Evolutionary conservation across 2,329 filamentous ascomycete genomes (phyloP), one percentile per base, ranked within the genome.

Genomic region (Beauveria caledonica): DNA sequence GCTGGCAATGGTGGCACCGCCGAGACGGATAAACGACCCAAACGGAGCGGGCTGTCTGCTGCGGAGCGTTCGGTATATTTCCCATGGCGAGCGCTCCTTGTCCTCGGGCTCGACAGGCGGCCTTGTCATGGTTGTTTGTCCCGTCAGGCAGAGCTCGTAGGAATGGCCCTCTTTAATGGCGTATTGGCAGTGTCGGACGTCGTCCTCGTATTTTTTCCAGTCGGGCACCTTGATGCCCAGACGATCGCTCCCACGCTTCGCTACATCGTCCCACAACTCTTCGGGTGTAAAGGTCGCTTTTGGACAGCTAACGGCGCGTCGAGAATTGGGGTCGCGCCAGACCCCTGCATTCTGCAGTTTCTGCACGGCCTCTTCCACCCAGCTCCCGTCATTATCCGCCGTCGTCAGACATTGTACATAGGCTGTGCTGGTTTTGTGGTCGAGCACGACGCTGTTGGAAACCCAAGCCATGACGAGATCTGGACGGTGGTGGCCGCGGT

Each of bases 111-210:
- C 40, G 13, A 53, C 19, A 9, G 49, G 5, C 0, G 75, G 72
- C 2, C 75, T 75, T 21, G 70, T 80, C 65, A 94, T 82, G 40
- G 78, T 80, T 11, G 89, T 91, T 70, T 90, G 86, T 53, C 86
- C 86, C 0, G 90, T 95, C 8, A 95, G 80, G 66, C 90, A 95
- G 7, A 96, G 80, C 70, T 96, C 91, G 71, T 96, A 96, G 0
- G 90, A 92, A 63, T 92, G 86, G 15, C 91, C 91, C 0, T 87
- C 85, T 3, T 85, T 82, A 63, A 96, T 88, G 63, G 83, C 80
- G 5, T 84, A 79, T 68, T 93, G 87, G 68, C 90, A 94, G 42
- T 76, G 71, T 23, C 77, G 74, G n/a, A 94, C 86, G 66, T 88
- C 84, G 3, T 76, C 72, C 66, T 86, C 85, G 68, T 94, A 95